Conservation (phyloP, 2,329 filamentous ascomycete genomes). For the Colletotrichum eleusines region DNA sequence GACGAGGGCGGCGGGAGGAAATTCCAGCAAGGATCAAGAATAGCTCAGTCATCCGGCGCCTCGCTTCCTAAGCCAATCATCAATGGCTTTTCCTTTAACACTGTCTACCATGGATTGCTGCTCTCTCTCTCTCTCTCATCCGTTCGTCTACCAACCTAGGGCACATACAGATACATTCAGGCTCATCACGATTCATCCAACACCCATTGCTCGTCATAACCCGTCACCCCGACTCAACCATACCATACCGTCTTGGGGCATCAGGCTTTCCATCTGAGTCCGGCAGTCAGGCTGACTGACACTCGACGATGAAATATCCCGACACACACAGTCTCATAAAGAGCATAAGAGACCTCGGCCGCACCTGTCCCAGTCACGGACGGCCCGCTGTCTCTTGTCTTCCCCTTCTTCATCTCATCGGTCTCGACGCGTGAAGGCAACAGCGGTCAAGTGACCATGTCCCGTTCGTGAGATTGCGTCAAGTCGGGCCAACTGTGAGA, state of each 20-base stretch:
- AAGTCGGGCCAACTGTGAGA: constrained; percentile 25
- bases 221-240: background rate
- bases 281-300: constrained; percentile 6
- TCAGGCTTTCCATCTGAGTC: background rate
- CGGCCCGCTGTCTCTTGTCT: constrained; percentile 34
- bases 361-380: constrained; percentile 19
- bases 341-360: constrained; percentile 4
- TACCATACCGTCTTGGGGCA: background rate
- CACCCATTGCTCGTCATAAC: constrained; percentile 9
- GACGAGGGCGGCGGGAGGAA: background rate
- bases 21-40: background rate
- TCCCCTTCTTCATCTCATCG: constrained; percentile 9
- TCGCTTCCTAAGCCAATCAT: constrained; percentile 27
- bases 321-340: background rate
- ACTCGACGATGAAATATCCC: background rate
- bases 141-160: constrained; percentile 7
- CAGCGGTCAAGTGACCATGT: constrained; percentile 33
- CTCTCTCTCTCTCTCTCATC: background rate
- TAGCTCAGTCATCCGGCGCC: constrained; percentile 16
- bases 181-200: constrained; percentile 24
- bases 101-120: background rate
- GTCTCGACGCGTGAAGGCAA: constrained; percentile 30
- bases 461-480: background rate
- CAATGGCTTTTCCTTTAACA: background rate
- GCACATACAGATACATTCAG: background rate